A percentile compares a stretch with the other conserved stretches of the same genome.
Evolutionary conservation across 1,139 yeast species (phyloP).

Genomic region (Kodamaea sp.): DNA sequence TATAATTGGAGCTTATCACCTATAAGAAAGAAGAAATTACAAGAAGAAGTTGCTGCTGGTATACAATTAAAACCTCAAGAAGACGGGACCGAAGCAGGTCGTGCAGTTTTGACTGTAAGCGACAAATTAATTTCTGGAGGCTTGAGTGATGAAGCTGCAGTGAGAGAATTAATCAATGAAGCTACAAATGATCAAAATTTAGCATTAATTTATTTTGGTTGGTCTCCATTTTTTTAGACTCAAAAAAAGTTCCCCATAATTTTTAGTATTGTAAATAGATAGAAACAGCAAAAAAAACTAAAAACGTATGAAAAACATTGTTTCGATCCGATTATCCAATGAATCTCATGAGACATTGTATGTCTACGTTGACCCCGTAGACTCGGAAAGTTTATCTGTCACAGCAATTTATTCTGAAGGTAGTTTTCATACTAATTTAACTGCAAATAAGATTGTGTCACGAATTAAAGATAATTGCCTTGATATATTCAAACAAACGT

Average conservation of each 20-base stretch:
- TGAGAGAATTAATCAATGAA: constrained; percentile 73
- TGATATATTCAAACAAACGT: constrained; percentile 4
- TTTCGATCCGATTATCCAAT: too few relatives aligned
- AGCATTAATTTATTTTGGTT: constrained; percentile 77
- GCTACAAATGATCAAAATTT: constrained; percentile 69
- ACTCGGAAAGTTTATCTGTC: constrained; percentile 6
- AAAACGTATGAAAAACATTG: too few relatives aligned
- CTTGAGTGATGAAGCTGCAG: constrained; percentile 78
- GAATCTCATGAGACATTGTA: not conserved
- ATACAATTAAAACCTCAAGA: constrained; percentile 32
- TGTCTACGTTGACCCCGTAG: constrained; percentile 1
- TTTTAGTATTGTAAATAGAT: constrained; percentile 19
- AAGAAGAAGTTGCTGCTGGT: constrained; percentile 33
- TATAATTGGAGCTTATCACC: constrained; percentile 89
- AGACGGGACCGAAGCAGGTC: constrained; percentile 71
- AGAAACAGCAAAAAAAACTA: constrained; percentile 7
- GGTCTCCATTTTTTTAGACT: constrained; percentile 57
- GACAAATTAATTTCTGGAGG: constrained; percentile 66
- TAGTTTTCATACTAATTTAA: constrained; percentile 13
- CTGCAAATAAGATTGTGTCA: not conserved
- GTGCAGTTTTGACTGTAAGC: constrained; percentile 71
- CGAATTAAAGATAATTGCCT: constrained; percentile 1
- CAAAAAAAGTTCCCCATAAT: constrained; percentile 14
- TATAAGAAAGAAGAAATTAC: constrained; percentile 53
- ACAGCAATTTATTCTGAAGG: constrained; percentile 22